These are phyloP conservation scores for Scutellaria minor DNA, from an alignment of 257 asterid species.

Conservation along the genomic window DNA sequence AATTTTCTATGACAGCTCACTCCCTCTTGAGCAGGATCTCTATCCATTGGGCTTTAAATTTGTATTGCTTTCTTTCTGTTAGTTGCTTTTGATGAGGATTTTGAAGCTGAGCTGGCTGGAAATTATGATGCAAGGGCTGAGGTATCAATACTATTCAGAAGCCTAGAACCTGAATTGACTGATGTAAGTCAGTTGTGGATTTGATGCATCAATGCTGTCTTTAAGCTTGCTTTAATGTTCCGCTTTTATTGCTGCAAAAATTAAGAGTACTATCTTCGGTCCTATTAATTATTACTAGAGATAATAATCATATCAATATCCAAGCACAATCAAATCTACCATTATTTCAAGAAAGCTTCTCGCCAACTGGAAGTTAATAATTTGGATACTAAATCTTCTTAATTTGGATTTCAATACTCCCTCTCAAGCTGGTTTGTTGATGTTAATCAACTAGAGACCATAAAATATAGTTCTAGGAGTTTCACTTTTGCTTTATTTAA, in stretches of 20 bases:
- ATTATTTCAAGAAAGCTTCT: too few species aligned
- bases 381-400: too few species aligned
- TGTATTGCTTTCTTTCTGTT: slow-evolving; percentile 25
- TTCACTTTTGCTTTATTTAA: too few species aligned
- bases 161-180: slow-evolving; percentile 84
- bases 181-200: slow-evolving; percentile 55
- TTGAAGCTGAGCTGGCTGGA: slow-evolving; percentile 88
- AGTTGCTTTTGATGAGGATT: slow-evolving; percentile 99
- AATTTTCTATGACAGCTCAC: slow-evolving; percentile 21
- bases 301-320: not conserved
- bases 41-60: not conserved
- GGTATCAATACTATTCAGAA: slow-evolving; percentile 70
- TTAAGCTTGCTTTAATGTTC: slow-evolving; percentile 30
- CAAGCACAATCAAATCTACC: not conserved
- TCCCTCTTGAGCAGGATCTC: slow-evolving; percentile 9
- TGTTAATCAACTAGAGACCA: too few species aligned
- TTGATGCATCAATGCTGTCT: slow-evolving; percentile 14
- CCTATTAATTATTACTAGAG: not conserved
- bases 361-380: too few species aligned
- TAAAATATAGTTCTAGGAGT: too few species aligned
- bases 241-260: not conserved
- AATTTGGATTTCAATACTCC: too few species aligned
- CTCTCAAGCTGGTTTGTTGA: too few species aligned
- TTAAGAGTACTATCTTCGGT: not conserved
- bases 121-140: slow-evolving; percentile 83